phyloP scores from a whole-genome alignment of 2,329 filamentous ascomycete species.

The Alternaria sp. region DNA sequence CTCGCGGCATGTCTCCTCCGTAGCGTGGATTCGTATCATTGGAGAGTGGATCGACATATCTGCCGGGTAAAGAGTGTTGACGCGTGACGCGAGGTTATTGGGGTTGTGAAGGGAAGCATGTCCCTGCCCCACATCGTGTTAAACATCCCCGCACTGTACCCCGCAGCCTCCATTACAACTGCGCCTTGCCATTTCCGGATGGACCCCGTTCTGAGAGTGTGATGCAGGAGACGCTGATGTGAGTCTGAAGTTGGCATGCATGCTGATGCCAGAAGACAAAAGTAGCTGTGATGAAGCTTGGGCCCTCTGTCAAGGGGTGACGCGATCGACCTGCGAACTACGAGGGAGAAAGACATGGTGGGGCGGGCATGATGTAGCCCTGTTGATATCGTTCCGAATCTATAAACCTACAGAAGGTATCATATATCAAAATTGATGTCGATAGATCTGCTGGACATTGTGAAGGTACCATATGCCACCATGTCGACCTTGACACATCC shows the following conservation, averaged over 20 bases:
- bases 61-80: constrained; percentile 25
- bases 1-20: constrained; percentile 14
- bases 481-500: constrained; percentile 44
- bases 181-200: constrained; percentile 12
- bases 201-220: neutral
- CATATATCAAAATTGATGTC: no score
- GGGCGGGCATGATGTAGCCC: neutral
- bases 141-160: constrained; percentile 31
- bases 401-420: no score
- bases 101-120: constrained; percentile 1
- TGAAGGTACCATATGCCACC: neutral
- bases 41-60: constrained; percentile 18
- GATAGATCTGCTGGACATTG: no score
- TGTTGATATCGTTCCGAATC: neutral
- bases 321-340: neutral
- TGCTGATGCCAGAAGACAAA: neutral
- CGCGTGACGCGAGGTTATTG: constrained; percentile 22
- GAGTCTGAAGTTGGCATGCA: neutral
- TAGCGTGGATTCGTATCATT: neutral
- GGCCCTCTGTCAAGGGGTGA: neutral
- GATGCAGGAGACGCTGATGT: neutral
- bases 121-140: constrained; percentile 34
- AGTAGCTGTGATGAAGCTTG: neutral
- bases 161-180: constrained; percentile 22
- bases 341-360: neutral